phyloP scores from a whole-genome alignment of 2,329 filamentous ascomycete species.

The Stagonosporopsis tanaceti region DNA sequence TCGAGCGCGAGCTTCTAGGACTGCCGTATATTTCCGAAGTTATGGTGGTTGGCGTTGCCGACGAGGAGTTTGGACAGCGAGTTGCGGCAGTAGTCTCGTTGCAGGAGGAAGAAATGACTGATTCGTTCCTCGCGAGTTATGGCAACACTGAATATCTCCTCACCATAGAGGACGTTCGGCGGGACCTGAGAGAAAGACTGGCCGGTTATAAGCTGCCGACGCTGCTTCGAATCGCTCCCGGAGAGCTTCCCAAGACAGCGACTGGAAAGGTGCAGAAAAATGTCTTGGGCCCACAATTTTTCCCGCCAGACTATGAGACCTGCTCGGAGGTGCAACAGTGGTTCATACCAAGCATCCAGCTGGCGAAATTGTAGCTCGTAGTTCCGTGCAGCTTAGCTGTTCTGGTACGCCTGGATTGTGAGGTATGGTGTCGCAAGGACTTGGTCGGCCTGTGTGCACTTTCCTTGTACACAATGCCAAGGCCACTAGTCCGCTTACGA shows the following conservation, averaged over 20 bases:
- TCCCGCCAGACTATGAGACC: constrained; percentile 38
- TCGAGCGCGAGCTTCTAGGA: constrained; percentile 62
- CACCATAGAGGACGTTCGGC: constrained; percentile 52
- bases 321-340: constrained; percentile 43
- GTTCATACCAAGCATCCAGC: constrained; percentile 23
- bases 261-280: constrained; percentile 63
- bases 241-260: constrained; percentile 58
- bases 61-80: constrained; percentile 63
- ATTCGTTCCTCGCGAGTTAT: constrained; percentile 27
- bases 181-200: constrained; percentile 55
- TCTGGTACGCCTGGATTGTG: no score
- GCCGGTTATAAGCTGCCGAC: constrained; percentile 61
- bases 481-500: background rate
- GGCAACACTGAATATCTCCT: constrained; percentile 32
- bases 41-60: constrained; percentile 62
- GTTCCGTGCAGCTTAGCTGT: background rate
- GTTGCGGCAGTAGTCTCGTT: constrained; percentile 62
- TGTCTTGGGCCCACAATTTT: constrained; percentile 51
- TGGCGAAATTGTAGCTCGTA: constrained; percentile 33
- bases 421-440: no score
- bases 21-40: constrained; percentile 60
- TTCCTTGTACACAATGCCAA: background rate
- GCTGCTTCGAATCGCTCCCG: constrained; percentile 53
- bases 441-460: no score
- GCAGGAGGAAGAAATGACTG: constrained; percentile 44